Base-by-base conservation (phyloP, 306 rosid species). In the Malus fusca region DNA sequence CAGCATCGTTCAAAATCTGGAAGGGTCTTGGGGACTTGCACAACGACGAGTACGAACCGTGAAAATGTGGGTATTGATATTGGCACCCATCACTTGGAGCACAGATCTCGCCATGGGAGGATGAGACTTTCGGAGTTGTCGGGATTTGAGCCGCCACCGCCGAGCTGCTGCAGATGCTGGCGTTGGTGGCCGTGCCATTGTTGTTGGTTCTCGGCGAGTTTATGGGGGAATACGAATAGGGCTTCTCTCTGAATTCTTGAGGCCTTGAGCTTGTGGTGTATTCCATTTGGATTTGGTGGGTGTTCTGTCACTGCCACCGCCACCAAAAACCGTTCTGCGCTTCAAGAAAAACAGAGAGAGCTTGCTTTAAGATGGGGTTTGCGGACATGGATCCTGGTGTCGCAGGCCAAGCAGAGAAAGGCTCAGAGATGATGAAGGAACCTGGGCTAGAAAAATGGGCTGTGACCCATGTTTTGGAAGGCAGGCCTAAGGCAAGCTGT, bases 181-280 rank as follows among this genome's bases (percentile, higher is more conserved):
- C 42, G 51, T 33, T 66, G 11, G 46, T 48, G 18, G 33, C 23
- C 8, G 37, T 26, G 56, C 66, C 35, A 6, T 35, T 30, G 48
- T 66, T 66, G 25, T 84, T 91, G 88, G 87, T 89, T 69, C 56
- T 90, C 31, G 93, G 94, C 26, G 96, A 90, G 84, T 84, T 88
- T 68, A 78, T 77, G 5, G 89, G 84, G 65, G 92, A 80, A 6
- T 67, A 56, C 4, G 74, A 46, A 30, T 76, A 75, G 35, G 86
- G 88, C 79, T 81, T 87, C 68, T 89, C 93, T 82, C 86, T 82
- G 48, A 26, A 48, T 0, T 91, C 96, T 21, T 80, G 85, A 71
- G 79, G 10, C 83, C 82, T 95, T 40, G 97, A 86, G 58, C 82
- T 95, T 44, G 97, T 84, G n/a, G n/a, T n/a, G 85, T 76, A 88